Percentiles rank a stretch among this genome's conserved stretches.
Conservation (phyloP, 208 protist genomes). For the Leishmania gerbilli region DNA sequence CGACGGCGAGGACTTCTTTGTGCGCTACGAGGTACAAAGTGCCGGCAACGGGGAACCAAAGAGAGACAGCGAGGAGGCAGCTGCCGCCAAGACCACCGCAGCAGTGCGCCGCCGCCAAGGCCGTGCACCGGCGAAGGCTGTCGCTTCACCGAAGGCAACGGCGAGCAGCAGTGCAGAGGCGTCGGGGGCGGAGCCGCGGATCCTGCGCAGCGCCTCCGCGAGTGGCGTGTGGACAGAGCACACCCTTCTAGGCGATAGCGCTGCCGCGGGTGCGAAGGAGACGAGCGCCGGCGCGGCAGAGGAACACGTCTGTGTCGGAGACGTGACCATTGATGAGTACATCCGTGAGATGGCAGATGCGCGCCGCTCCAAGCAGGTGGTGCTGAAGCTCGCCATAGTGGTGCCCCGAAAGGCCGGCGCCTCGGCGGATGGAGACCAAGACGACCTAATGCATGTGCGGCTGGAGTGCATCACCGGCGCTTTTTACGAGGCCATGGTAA, state of each 20-base stretch:
- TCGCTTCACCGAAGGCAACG: background rate
- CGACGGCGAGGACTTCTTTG: constrained; percentile 26
- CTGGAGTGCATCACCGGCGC: constrained; percentile 36
- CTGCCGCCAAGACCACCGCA: background rate
- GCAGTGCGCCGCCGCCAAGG: background rate
- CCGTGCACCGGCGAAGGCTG: background rate
- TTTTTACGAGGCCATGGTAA: constrained; percentile 20
- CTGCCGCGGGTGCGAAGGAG: background rate
- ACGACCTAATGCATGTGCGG: constrained; percentile 22
- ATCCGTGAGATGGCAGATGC: constrained; percentile 3
- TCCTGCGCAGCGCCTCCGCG: constrained; percentile 4
- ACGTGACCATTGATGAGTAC: constrained; percentile 19
- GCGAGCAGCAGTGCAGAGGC: background rate
- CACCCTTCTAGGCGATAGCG: constrained; percentile 7
- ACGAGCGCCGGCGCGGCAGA: constrained; percentile 6
- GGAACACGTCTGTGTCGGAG: constrained; percentile 11
- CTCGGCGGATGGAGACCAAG: background rate
- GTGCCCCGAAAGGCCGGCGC: background rate
- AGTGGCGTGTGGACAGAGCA: constrained; percentile 21
- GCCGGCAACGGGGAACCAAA: background rate
- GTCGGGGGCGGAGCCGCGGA: background rate
- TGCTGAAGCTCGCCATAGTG: constrained; percentile 18
- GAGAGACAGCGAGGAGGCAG: constrained; percentile 3
- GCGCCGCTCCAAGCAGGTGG: constrained; percentile 11
- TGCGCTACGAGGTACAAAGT: constrained; percentile 17